Percentiles rank a stretch among this genome's conserved stretches.
Conservation (phyloP, 306 rosid genomes). For the Delonix regia region DNA sequence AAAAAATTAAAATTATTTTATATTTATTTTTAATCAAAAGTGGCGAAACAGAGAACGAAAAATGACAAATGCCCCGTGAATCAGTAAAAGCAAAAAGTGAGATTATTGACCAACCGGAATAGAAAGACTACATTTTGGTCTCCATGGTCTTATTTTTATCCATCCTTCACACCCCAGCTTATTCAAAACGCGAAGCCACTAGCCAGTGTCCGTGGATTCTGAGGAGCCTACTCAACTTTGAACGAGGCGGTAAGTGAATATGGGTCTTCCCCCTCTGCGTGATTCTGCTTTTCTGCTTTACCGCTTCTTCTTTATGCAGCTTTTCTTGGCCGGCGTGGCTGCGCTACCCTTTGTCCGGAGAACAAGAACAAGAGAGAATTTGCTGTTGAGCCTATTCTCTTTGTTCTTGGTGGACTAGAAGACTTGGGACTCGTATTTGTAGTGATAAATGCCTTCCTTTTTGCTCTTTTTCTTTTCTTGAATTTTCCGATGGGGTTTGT, state of each 20-base stretch:
- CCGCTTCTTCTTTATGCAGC: neutral
- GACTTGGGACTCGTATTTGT: neutral
- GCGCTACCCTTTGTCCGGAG: neutral
- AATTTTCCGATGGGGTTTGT: slow-evolving; percentile 19
- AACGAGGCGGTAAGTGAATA: neutral
- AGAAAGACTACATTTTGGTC: neutral
- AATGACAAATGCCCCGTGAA: neutral
- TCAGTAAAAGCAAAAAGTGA: neutral
- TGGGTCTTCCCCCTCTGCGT: neutral
- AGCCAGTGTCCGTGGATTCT: neutral
- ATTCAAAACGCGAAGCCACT: neutral
- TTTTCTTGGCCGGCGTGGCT: neutral
- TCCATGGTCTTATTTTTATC: neutral
- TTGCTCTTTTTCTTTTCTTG: neutral
- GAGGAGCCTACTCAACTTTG: neutral
- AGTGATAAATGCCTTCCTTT: neutral
- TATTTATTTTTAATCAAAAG: no score
- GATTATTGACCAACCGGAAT: neutral
- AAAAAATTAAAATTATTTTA: no score
- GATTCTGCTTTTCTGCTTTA: neutral
- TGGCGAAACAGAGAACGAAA: neutral
- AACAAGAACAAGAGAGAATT: neutral
- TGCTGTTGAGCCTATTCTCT: neutral
- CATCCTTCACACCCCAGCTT: neutral
- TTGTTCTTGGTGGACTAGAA: neutral